Conservation (phyloP, 768 basidiomycete genomes). For the Termitomyces sp. region DNA sequence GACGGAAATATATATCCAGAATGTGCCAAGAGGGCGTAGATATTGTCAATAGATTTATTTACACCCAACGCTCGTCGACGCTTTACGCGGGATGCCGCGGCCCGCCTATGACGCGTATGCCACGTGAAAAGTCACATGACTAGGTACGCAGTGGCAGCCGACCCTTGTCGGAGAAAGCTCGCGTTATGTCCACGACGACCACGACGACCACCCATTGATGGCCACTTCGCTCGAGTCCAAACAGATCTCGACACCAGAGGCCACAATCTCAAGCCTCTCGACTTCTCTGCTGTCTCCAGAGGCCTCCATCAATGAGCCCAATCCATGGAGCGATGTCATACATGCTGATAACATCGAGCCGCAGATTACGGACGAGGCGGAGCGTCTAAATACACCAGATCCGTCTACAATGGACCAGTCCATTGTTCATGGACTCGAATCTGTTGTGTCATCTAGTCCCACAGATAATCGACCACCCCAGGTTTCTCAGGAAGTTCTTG, state of each 20-base stretch:
- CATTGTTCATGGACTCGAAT: slow-evolving; percentile 33
- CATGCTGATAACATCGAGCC: slow-evolving; percentile 14
- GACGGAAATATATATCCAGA: too few relatives aligned
- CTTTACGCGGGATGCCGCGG: too few relatives aligned
- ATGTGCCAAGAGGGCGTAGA: too few relatives aligned
- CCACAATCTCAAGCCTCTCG: background rate
- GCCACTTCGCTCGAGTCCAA: background rate
- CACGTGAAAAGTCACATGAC: background rate
- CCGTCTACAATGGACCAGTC: slow-evolving; percentile 38
- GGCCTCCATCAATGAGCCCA: slow-evolving; percentile 23
- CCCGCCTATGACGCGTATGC: background rate
- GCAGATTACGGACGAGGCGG: slow-evolving; percentile 15
- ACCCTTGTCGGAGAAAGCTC: background rate
- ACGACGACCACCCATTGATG: slow-evolving; percentile 11
- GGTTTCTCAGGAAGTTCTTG: slow-evolving; percentile 42
- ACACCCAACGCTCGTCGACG: too few relatives aligned
- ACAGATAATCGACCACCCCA: slow-evolving; percentile 17
- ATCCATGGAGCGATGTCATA: slow-evolving; percentile 38
- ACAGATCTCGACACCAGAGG: background rate
- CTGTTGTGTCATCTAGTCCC: slow-evolving; percentile 16
- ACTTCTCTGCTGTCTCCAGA: slow-evolving; percentile 3
- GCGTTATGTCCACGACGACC: slow-evolving; percentile 7
- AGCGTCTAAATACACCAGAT: slow-evolving; percentile 37
- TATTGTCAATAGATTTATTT: too few relatives aligned
- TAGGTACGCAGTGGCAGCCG: too few relatives aligned